These are phyloP conservation scores for Escovopsis weberi DNA, from an alignment of 2,329 filamentous ascomycete genomes.

Conservation along the genomic window DNA sequence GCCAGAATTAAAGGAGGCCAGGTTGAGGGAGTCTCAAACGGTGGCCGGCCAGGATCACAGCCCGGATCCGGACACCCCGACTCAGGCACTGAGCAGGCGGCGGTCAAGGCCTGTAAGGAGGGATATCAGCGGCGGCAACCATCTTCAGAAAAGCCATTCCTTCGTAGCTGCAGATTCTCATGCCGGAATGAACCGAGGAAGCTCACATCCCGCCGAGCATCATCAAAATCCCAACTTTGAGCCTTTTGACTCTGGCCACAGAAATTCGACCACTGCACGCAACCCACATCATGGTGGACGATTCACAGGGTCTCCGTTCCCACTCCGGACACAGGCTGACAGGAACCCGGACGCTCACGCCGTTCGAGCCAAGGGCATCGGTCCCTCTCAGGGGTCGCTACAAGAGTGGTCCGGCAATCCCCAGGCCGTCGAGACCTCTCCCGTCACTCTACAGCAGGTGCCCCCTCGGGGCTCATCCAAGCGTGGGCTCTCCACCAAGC, in stretches of 20 bases:
- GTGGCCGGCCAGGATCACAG: slow-evolving; percentile 15
- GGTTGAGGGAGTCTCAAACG: slow-evolving; percentile 1
- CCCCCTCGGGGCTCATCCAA: slow-evolving; percentile 10
- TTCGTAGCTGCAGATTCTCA: too few relatives aligned
- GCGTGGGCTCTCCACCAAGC: background rate
- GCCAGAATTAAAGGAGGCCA: slow-evolving; percentile 3
- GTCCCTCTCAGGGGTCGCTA: background rate
- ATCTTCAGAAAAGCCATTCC: background rate
- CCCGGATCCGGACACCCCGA: slow-evolving; percentile 23
- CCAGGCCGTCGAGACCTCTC: background rate
- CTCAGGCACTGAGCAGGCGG: slow-evolving; percentile 11
- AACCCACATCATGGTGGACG: too few relatives aligned
- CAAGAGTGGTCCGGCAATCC: background rate
- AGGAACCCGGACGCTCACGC: too few relatives aligned
- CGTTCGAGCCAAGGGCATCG: background rate
- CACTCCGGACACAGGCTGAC: too few relatives aligned
- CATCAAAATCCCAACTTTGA: too few relatives aligned
- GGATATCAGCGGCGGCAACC: background rate
- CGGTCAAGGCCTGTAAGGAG: slow-evolving; percentile 7
- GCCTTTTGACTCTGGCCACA: too few relatives aligned
- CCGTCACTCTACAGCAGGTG: slow-evolving; percentile 3
- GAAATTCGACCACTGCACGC: too few relatives aligned
- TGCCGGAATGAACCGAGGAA: too few relatives aligned
- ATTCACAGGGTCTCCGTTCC: too few relatives aligned
- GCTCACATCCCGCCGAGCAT: too few relatives aligned